Percentiles rank a stretch among this genome's conserved stretches.
Conservation (phyloP, 768 basidiomycete genomes). For the Hericium rajendrae region DNA sequence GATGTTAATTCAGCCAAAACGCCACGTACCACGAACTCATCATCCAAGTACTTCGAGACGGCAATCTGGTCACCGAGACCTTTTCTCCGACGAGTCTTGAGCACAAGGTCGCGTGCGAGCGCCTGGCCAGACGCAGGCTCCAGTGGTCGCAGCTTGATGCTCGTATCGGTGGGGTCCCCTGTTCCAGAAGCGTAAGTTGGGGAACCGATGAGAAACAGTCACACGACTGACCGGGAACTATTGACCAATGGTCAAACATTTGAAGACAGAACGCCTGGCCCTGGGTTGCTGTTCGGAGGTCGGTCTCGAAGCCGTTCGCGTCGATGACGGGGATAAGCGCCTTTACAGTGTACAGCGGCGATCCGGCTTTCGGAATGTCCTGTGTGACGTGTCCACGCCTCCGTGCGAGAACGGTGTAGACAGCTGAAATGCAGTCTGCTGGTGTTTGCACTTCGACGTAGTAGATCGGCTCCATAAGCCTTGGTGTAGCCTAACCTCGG, state of each 20-base stretch:
- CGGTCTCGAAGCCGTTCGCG: conserved; percentile 97
- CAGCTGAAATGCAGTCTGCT: conserved; percentile 96
- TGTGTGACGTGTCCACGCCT: conserved; percentile 99
- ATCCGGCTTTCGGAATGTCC: conserved; percentile 96
- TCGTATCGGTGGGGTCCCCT: conserved; percentile 98
- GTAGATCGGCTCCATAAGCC: conserved; percentile 95
- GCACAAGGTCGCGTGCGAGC: conserved; percentile 85
- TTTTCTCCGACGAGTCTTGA: conserved; percentile 94
- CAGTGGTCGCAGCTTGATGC: conserved; percentile 89
- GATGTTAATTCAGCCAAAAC: neutral
- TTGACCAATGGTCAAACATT: conserved; percentile 97
- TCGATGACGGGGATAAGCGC: conserved; percentile 98
- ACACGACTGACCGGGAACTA: conserved; percentile 74
- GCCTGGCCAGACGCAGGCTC: conserved; percentile 97
- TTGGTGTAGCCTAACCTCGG: conserved; percentile 69
- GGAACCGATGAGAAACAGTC: neutral
- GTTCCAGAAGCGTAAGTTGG: conserved; percentile 2
- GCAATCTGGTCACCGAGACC: conserved; percentile 96
- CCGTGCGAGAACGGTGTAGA: conserved; percentile 97
- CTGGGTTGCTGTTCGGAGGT: conserved; percentile 93
- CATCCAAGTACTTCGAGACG: conserved; percentile 94
- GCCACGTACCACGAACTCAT: conserved; percentile 81
- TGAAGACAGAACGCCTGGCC: conserved; percentile 99
- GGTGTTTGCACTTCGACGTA: conserved; percentile 99
- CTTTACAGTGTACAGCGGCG: conserved; percentile 95